Conservation (phyloP, 2,329 filamentous ascomycete genomes). For the Atkinsonella hypoxylon region DNA sequence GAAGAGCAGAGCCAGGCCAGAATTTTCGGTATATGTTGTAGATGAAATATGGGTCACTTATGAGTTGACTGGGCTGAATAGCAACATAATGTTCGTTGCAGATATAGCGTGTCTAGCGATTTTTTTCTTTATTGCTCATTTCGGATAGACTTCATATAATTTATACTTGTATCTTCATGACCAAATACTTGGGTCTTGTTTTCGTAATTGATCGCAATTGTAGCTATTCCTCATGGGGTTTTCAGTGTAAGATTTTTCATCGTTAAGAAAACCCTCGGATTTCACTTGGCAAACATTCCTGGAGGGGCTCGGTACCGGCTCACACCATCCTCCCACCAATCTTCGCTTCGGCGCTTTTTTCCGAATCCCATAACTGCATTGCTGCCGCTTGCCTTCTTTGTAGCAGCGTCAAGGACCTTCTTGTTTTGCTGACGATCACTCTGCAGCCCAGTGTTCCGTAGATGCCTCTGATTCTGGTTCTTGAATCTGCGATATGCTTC, state of each 20-base stretch:
- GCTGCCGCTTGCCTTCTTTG: slow-evolving; percentile 14
- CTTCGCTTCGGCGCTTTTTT: slow-evolving; percentile 12
- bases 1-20: slow-evolving; percentile 11
- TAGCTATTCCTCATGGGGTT: too few relatives aligned
- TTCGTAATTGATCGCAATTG: too few relatives aligned
- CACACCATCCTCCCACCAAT: slow-evolving; percentile 26
- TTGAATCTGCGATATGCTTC: slow-evolving; percentile 16
- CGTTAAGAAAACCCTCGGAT: too few relatives aligned
- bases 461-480: slow-evolving; percentile 12
- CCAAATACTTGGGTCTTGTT: background rate
- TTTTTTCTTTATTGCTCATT: background rate
- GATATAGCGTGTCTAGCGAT: background rate
- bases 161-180: background rate
- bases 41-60: background rate
- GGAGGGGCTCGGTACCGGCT: slow-evolving; percentile 15
- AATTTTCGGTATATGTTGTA: slow-evolving; percentile 37
- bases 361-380: slow-evolving; percentile 16
- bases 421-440: background rate
- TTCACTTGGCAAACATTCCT: slow-evolving; percentile 5
- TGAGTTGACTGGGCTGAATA: background rate
- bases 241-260: too few relatives aligned
- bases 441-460: background rate
- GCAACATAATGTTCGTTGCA: background rate
- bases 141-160: background rate
- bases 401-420: slow-evolving; percentile 5